Percentiles rank a stretch among this genome's conserved stretches.
These are phyloP conservation scores for Biscogniauxia marginata DNA, from an alignment of 2,329 filamentous ascomycete species.

Conservation along the genomic window DNA sequence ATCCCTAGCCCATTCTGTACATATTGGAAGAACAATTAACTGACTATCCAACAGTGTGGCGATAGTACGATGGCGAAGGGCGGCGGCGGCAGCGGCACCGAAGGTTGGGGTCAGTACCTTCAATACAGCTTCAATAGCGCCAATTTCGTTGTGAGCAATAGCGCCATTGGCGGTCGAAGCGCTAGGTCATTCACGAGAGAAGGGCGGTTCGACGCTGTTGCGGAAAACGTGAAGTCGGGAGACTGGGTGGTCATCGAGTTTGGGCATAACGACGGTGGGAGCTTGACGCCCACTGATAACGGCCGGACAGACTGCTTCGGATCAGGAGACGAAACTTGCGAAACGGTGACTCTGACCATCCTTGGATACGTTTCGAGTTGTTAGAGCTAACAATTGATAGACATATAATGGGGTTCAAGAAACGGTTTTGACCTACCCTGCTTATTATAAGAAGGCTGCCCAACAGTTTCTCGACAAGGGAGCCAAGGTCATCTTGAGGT, in stretches of 20 bases:
- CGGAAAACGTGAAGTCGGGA: constrained; percentile 49
- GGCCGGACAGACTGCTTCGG: constrained; percentile 60
- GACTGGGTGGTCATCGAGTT: constrained; percentile 72
- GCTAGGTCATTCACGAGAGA: constrained; percentile 67
- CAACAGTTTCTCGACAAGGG: constrained; percentile 54
- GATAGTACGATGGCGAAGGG: constrained; percentile 60
- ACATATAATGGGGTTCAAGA: constrained; percentile 51
- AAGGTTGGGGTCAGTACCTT: constrained; percentile 65
- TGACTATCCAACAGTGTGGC: constrained; percentile 51
- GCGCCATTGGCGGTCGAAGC: constrained; percentile 64
- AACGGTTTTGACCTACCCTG: constrained; percentile 59
- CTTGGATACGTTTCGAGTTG: too few species aligned
- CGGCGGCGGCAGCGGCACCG: constrained; percentile 42
- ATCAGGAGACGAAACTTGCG: constrained; percentile 51
- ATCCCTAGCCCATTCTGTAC: too few species aligned
- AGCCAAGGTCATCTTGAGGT: constrained; percentile 57
- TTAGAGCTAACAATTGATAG: constrained; percentile 3
- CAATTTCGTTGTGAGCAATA: constrained; percentile 53
- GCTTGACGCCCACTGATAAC: constrained; percentile 54
- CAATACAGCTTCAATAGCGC: constrained; percentile 46
- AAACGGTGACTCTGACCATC: constrained; percentile 34
- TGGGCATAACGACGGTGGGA: constrained; percentile 70
- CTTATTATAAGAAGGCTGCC: constrained; percentile 59
- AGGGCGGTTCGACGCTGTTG: constrained; percentile 60
- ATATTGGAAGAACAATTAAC: too few species aligned